Base-by-base conservation (phyloP, 805 yeast species). In the Candida tammaniensis region DNA sequence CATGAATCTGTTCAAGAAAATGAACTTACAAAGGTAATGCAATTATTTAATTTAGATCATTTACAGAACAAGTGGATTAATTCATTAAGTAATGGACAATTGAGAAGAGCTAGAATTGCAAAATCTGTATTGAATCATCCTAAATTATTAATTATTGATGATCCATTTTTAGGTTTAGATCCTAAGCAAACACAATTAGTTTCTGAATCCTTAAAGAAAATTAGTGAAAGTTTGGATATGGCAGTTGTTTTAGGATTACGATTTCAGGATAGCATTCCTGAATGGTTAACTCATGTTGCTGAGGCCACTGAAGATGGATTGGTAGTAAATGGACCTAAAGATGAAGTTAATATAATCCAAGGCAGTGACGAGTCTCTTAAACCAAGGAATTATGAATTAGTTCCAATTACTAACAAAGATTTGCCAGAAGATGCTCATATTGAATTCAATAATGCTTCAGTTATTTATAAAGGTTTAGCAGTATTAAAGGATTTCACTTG, bases 31-130 rank as follows among this genome's bases (percentile, higher is more conserved):
- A 20, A 28, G 4, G 27, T 43, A 2, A 34, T 43, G 26, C 42
- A 38, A 10, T 58, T 61, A 18, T 70, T 93, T 36, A 66, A 74
- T 31, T 62, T 91, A 39, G 57, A 54, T 5, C 79, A 74, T 0
- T 56, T 88, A 30, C 67, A 76, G 35, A 70, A 77, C 36, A 74
- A 86, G 39, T 91, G 95, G 87, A 76, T 85, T 21, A 86, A 86
- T 55, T 85, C 91, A 0, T 64, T 93, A 27, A 85, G 95, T 55
- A 93, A 93, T 56, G 98, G 98, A 0, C 98, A 93, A 57, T 79
- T 85, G 55, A 71, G 98, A 47, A 68, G 98, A 32, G 95, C 97
- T 0, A 70, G 96, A 41, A 61, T 93, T 17, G 98, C 96, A 0
- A 72, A 75, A 40, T 78, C 88, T 0, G 48, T 93, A 27, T 69